Conservation (phyloP, 345 rosid species). For the Pistacia vera region DNA sequence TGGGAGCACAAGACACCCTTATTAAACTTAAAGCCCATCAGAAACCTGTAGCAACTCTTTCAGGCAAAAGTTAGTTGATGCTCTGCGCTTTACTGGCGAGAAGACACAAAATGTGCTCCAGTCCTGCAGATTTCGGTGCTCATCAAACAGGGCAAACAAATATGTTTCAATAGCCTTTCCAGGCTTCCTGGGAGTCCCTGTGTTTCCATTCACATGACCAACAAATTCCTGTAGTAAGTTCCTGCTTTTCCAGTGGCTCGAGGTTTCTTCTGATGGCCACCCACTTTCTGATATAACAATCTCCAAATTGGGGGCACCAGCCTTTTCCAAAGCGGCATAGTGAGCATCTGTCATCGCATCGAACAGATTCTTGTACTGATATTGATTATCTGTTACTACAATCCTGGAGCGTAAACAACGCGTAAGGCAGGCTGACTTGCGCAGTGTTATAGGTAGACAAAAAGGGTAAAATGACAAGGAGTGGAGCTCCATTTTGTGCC, state of each 20-base stretch:
- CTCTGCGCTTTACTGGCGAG: not conserved
- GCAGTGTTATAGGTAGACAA: no score
- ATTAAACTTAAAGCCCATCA: no score
- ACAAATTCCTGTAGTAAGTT: conserved; percentile 33
- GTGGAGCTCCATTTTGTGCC: no score
- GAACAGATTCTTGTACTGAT: conserved; percentile 26
- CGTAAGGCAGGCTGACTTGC: no score
- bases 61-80: no score
- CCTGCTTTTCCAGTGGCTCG: conserved; percentile 24
- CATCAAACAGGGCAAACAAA: conserved; percentile 46
- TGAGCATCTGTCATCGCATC: conserved; percentile 33
- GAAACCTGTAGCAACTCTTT: no score
- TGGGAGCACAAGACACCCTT: no score
- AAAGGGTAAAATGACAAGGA: no score
- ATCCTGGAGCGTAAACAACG: no score
- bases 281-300: conserved; percentile 38
- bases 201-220: conserved; percentile 21
- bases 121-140: conserved; percentile 11
- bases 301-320: conserved; percentile 16
- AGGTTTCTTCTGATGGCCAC: no score
- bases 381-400: not conserved
- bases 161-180: conserved; percentile 1
- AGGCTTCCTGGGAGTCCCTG: conserved; percentile 39
- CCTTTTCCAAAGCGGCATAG: conserved; percentile 32
- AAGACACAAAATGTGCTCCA: not conserved